Percentiles rank a stretch among this genome's conserved stretches.
Conservation (phyloP, 2,329 filamentous ascomycete species). For the Paecilomyces niveus region DNA sequence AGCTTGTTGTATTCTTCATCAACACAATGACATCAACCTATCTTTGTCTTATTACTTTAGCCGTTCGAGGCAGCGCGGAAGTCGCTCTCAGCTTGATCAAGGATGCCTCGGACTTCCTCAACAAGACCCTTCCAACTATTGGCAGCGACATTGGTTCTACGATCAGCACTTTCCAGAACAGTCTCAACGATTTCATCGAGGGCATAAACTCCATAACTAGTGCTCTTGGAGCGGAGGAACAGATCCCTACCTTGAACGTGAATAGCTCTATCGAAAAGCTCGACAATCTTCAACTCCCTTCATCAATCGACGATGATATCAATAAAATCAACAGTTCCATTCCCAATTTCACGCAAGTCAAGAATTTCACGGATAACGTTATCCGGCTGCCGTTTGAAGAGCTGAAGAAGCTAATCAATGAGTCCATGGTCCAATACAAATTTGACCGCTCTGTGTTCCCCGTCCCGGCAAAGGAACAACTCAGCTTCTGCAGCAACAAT, state of each 20-base stretch:
- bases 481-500: conserved; percentile 86
- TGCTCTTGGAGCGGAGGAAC: conserved; percentile 37
- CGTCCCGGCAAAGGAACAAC: conserved; percentile 70
- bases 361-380: conserved; percentile 69
- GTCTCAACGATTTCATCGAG: conserved; percentile 45
- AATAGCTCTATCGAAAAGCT: conserved; percentile 58
- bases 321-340: conserved; percentile 68
- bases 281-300: conserved; percentile 61
- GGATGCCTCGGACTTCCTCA: conserved; percentile 54
- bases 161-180: conserved; percentile 45
- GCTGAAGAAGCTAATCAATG: conserved; percentile 65
- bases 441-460: conserved; percentile 77
- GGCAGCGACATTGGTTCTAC: conserved; percentile 39
- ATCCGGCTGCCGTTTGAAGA: conserved; percentile 75
- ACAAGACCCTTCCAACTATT: conserved; percentile 44
- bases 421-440: conserved; percentile 62
- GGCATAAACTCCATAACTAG: conserved; percentile 52
- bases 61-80: conserved; percentile 70
- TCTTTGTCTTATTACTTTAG: conserved; percentile 77
- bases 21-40: conserved; percentile 88
- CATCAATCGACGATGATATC: conserved; percentile 61
- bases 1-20: conserved; percentile 85
- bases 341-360: conserved; percentile 74
- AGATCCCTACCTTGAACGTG: conserved; percentile 56
- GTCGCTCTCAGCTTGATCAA: conserved; percentile 57